A percentile compares a stretch with the other conserved stretches of the same genome.
phyloP scores from a whole-genome alignment of 768 basidiomycete species.

The Pleurotus djamor region DNA sequence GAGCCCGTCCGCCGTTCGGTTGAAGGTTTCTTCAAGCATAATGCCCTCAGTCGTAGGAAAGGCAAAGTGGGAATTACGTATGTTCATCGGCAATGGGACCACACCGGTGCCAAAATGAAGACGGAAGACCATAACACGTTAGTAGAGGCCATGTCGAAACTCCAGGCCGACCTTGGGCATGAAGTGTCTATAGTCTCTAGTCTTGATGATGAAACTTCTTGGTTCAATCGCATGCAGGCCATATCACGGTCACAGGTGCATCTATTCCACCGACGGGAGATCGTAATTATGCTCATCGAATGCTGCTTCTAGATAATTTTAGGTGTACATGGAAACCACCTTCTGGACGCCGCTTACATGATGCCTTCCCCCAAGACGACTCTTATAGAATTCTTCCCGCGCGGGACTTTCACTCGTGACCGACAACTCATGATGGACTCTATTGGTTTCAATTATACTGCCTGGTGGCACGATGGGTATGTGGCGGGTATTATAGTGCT shows the following conservation, averaged over 20 bases:
- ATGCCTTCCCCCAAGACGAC: conserved; percentile 55
- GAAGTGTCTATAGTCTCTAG: conserved; percentile 56
- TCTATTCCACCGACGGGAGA: conserved; percentile 8
- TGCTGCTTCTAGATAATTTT: conserved; percentile 46
- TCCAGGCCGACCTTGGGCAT: conserved; percentile 51
- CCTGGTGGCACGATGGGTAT: conserved; percentile 38
- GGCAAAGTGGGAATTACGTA: conserved; percentile 67
- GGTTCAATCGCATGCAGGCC: conserved; percentile 63
- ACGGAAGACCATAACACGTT: conserved; percentile 57
- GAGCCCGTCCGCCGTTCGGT: conserved; percentile 48
- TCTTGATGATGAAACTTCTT: conserved; percentile 38
- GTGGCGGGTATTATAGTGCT: conserved; percentile 7
- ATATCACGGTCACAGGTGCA: conserved; percentile 69
- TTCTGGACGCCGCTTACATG: conserved; percentile 74
- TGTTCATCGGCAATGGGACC: conserved; percentile 31
- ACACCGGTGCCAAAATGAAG: conserved; percentile 45
- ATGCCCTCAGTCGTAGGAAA: conserved; percentile 20
- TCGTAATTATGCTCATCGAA: conserved; percentile 8
- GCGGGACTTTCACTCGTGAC: conserved; percentile 62
- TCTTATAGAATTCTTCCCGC: conserved; percentile 77
- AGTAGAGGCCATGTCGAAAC: conserved; percentile 48
- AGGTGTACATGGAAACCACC: conserved; percentile 56
- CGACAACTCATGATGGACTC: conserved; percentile 54
- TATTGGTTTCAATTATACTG: conserved; percentile 55
- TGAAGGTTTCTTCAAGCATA: conserved; percentile 44